Evolutionary conservation across 2,329 filamentous ascomycete species (phyloP), one percentile per base, ranked within the genome.

Genomic region (Rasamsonia emersonii): DNA sequence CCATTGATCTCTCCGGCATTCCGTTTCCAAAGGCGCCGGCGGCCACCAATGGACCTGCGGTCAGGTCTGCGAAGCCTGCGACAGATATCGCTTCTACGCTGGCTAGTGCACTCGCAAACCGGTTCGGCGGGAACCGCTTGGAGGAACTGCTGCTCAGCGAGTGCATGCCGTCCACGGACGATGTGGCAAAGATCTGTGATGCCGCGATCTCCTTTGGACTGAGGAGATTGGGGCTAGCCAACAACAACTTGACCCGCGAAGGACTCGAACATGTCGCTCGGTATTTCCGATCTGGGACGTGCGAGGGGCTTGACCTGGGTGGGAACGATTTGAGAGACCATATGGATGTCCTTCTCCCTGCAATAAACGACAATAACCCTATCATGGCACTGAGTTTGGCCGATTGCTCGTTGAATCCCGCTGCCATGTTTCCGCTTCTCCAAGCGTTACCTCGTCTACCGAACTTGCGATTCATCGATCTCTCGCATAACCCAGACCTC

Each of bases 251-350:
- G 17, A 79, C 83, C 32, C 68, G 71, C 4, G 77, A 82, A 45
- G 84, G 83, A 1, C 61, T 95, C 31, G 69, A 75, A 32, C 80
- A 93, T 49, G 73, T 95, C 18, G 71, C 81, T 18, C 75, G 74
- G 33, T 96, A 88, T 51, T 58, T 96, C 13, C 71, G 76, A 17
- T 77, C 77, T 14, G 81, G 82, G 0, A 71, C 79, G 30, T 96
- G 89, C 45, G 82, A 93, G 54, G 89, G 86, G 4, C 68, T 98
- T 4, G 91, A 96, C 54, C 62, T 96, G 9, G 86, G 86, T 24
- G 85, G 86, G 15, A 96, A 96, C 47, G 76, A 91, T 39, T 58
- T 81, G 24, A 65, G 67, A 26, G 67, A 75, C 26, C 66, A 69
- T 34, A 44, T 79, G 20, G 61, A 65, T 36, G 41, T 62, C 15